These are phyloP conservation scores for Microsporum canis DNA, from an alignment of 2,329 filamentous ascomycete species.

Conservation along the genomic window DNA sequence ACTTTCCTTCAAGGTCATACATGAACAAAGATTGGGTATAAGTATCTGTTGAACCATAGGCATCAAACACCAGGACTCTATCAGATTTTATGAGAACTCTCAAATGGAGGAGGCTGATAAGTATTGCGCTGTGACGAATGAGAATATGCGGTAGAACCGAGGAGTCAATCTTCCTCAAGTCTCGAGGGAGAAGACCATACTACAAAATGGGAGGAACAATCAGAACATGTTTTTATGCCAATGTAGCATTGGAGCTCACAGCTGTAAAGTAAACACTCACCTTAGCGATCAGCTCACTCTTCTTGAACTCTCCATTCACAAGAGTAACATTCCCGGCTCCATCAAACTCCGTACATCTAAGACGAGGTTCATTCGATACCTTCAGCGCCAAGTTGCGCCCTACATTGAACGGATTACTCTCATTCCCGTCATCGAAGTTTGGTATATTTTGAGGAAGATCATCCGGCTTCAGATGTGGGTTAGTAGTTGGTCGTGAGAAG, in stretches of 20 bases:
- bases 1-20: conserved; percentile 88
- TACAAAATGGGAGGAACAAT: conserved; percentile 26
- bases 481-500: conserved; percentile 23
- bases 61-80: conserved; percentile 87
- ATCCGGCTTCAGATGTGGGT: conserved; percentile 41
- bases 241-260: background rate
- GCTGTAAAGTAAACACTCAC: conserved; percentile 34
- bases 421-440: conserved; percentile 48
- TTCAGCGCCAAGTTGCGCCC: conserved; percentile 62
- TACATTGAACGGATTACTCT: conserved; percentile 54
- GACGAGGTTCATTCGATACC: conserved; percentile 68
- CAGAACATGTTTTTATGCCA: background rate
- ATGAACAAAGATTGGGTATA: conserved; percentile 96
- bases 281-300: conserved; percentile 92
- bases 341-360: conserved; percentile 92
- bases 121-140: conserved; percentile 80
- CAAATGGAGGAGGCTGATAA: conserved; percentile 92
- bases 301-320: conserved; percentile 92
- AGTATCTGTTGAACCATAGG: conserved; percentile 86
- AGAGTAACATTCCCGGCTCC: conserved; percentile 84
- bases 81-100: conserved; percentile 92
- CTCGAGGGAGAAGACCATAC: conserved; percentile 87
- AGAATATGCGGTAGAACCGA: conserved; percentile 92
- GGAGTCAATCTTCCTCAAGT: conserved; percentile 94
- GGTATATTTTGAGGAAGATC: conserved; percentile 44